A percentile compares a stretch with the other conserved stretches of the same genome.
Evolutionary conservation across 2,329 filamentous ascomycete species (phyloP).

Genomic region (Penicillium crustosum): DNA sequence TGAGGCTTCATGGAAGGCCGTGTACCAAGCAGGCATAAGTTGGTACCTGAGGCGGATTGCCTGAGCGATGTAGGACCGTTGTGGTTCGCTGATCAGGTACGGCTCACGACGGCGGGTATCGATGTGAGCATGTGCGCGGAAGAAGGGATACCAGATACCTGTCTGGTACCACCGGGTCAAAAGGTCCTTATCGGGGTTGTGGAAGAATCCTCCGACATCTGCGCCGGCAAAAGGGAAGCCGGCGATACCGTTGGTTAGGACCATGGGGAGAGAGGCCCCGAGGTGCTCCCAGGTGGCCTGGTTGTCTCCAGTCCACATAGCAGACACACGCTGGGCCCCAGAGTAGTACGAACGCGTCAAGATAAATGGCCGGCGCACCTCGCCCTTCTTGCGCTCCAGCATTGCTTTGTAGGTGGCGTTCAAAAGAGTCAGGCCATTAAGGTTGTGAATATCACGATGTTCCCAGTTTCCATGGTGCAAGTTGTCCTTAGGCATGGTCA

Average conservation of each 20-base stretch:
- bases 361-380: constrained; percentile 82
- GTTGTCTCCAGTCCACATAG: constrained; percentile 99
- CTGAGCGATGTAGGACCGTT: constrained; percentile 80
- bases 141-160: constrained; percentile 96
- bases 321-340: constrained; percentile 83
- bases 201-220: constrained; percentile 97
- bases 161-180: constrained; percentile 95
- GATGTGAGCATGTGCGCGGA: constrained; percentile 95
- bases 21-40: constrained; percentile 92
- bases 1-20: constrained; percentile 88
- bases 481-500: constrained; percentile 98
- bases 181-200: constrained; percentile 90
- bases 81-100: constrained; percentile 81
- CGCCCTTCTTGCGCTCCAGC: constrained; percentile 79
- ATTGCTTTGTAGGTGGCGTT: constrained; percentile 90
- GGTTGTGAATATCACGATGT: constrained; percentile 92
- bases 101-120: constrained; percentile 93
- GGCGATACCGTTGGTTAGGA: constrained; percentile 85
- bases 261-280: constrained; percentile 86
- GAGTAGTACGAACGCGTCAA: constrained; percentile 91
- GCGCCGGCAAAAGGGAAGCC: constrained; percentile 93
- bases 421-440: constrained; percentile 92
- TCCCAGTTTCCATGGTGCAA: constrained; percentile 90
- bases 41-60: constrained; percentile 86
- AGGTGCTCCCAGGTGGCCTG: constrained; percentile 90